Evolutionary conservation across 805 yeast genomes (phyloP).

Genomic region (Yamadazyma insecticola): DNA sequence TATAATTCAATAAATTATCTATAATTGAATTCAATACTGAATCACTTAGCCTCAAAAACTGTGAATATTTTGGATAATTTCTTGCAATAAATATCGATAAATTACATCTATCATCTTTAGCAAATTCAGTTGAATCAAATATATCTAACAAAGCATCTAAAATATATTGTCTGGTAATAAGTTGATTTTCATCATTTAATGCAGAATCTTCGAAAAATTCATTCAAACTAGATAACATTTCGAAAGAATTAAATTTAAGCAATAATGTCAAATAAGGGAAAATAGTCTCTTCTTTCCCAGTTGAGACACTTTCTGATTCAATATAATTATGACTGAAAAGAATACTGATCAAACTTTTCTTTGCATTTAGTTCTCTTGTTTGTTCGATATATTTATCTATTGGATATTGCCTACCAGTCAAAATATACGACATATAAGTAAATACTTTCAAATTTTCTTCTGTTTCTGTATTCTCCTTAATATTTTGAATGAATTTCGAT

Average conservation of each 20-base stretch:
- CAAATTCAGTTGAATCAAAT: constrained; percentile 33
- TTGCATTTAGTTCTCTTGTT: constrained; percentile 33
- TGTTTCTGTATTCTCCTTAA: too few relatives aligned
- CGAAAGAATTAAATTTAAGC: constrained; percentile 51
- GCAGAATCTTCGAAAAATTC: constrained; percentile 80
- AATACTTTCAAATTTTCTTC: constrained; percentile 15
- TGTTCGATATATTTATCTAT: constrained; percentile 47
- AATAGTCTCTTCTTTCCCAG: constrained; percentile 43
- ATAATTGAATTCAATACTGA: constrained; percentile 46
- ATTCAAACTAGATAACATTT: constrained; percentile 63
- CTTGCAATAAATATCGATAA: constrained; percentile 72
- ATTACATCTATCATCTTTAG: constrained; percentile 20
- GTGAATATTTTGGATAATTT: constrained; percentile 80
- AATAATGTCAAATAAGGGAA: constrained; percentile 69
- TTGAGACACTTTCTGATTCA: too few relatives aligned
- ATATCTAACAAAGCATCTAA: constrained; percentile 67
- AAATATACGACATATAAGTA: constrained; percentile 59
- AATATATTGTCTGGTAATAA: constrained; percentile 69
- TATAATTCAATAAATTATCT: constrained; percentile 43
- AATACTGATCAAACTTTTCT: constrained; percentile 48
- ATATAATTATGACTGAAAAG: constrained; percentile 35
- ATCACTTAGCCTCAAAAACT: constrained; percentile 72
- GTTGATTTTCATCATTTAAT: constrained; percentile 54
- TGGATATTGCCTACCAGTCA: constrained; percentile 82
- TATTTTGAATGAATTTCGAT: constrained; percentile 47